These are phyloP conservation scores for Fusarium paranaense DNA, from an alignment of 2,329 filamentous ascomycete genomes.

Conservation along the genomic window DNA sequence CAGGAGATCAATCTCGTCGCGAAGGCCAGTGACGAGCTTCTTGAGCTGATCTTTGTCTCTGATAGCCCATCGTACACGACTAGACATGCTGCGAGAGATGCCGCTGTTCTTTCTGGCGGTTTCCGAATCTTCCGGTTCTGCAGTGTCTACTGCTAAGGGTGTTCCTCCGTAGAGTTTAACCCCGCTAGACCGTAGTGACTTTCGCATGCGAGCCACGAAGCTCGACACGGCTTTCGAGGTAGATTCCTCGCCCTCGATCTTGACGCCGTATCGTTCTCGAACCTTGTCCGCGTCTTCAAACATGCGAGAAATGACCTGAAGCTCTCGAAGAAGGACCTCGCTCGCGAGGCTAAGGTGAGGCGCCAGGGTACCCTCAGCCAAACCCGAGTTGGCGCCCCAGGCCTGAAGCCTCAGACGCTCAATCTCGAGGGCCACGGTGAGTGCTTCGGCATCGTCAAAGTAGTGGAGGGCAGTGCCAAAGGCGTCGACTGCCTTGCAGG, in stretches of 20 bases:
- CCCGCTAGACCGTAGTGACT: background rate
- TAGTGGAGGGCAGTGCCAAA: slow-evolving; percentile 2
- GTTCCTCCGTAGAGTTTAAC: background rate
- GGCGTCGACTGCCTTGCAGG: slow-evolving; percentile 3
- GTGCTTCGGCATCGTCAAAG: background rate
- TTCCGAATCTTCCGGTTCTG: background rate
- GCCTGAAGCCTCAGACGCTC: slow-evolving; percentile 1
- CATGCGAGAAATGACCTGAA: background rate
- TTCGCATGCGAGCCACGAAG: slow-evolving; percentile 1
- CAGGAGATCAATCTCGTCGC: background rate
- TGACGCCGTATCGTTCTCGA: background rate
- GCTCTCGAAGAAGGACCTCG: background rate
- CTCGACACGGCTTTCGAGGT: background rate
- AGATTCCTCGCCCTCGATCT: background rate
- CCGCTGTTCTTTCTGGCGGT: background rate
- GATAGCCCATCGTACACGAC: background rate
- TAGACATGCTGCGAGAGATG: background rate
- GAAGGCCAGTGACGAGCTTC: background rate
- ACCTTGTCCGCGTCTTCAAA: slow-evolving; percentile 1
- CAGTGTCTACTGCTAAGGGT: background rate
- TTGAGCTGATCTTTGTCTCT: background rate
- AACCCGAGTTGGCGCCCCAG: slow-evolving; percentile 7
- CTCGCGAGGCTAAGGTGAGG: background rate
- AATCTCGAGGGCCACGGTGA: background rate
- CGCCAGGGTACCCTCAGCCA: background rate